Evolutionary conservation across 78 protist genomes (phyloP).

Genomic region (Monosiga brevicollis): DNA sequence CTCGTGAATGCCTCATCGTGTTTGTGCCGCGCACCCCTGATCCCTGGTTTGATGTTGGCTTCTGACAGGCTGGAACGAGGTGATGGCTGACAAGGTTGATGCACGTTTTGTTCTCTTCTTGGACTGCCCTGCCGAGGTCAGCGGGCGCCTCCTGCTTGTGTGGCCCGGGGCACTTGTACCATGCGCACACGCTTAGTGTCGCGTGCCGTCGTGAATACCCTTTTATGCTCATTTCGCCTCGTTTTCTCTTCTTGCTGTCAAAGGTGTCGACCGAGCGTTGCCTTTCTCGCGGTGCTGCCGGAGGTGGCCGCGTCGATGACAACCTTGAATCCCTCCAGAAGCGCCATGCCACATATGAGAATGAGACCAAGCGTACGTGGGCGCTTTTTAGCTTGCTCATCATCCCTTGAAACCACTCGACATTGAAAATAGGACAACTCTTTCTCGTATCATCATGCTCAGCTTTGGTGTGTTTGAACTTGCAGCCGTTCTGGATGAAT

Average conservation of each 20-base stretch:
- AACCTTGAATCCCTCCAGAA: conserved; percentile 46
- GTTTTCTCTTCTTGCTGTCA: neutral
- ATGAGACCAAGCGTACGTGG: conserved; percentile 16
- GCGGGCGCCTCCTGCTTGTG: too few species aligned
- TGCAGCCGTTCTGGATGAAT: neutral
- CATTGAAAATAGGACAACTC: neutral
- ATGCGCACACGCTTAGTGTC: too few species aligned
- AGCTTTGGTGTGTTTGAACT: too few species aligned
- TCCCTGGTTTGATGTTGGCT: too few species aligned
- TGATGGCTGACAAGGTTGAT: neutral
- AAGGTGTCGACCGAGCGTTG: neutral
- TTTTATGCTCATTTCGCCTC: conserved; percentile 12
- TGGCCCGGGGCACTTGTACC: too few species aligned
- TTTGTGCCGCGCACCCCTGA: too few species aligned
- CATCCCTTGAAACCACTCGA: neutral
- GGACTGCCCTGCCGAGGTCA: conserved; percentile 47
- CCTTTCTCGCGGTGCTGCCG: conserved; percentile 6
- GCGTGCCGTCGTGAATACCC: too few species aligned
- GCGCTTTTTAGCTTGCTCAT: neutral
- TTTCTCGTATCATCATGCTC: neutral
- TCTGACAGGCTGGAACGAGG: neutral
- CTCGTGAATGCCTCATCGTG: too few species aligned
- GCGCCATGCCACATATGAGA: conserved; percentile 33
- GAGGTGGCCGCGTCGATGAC: conserved; percentile 60
- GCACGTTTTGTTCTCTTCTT: conserved; percentile 36